These are phyloP conservation scores for Fagopyrum homotropicum DNA, from an alignment of 148 eudicot species.

Conservation along the genomic window DNA sequence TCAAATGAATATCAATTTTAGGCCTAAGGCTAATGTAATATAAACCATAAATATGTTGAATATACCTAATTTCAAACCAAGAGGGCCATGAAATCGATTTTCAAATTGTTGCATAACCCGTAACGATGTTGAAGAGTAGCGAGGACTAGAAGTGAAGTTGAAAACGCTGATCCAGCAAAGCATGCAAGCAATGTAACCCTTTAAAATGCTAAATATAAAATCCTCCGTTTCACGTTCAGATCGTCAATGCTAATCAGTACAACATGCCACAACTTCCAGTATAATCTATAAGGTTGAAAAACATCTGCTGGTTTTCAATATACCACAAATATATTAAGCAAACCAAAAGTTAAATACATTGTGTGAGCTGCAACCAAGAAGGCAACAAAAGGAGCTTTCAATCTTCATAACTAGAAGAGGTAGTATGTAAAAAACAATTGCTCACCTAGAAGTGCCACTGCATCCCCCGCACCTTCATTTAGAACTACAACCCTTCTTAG, in stretches of 20 bases:
- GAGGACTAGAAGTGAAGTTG: not conserved
- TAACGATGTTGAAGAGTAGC: too few species aligned
- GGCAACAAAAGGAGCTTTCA: not conserved
- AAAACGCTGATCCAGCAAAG: not conserved
- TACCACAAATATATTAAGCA: not conserved
- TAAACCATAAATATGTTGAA: too few species aligned
- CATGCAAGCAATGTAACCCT: not conserved
- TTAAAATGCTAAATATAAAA: not conserved
- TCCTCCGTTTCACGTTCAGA: not conserved
- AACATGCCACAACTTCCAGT: not conserved
- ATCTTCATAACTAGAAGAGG: not conserved
- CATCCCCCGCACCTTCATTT: slow-evolving; percentile 95
- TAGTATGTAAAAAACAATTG: not conserved
- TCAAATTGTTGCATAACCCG: too few species aligned
- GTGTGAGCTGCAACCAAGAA: not conserved
- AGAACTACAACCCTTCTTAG: slow-evolving; percentile 53
- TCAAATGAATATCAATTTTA: too few species aligned
- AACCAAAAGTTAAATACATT: not conserved
- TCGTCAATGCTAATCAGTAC: not conserved
- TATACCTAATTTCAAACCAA: too few species aligned
- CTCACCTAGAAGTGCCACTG: slow-evolving; percentile 65
- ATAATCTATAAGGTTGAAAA: not conserved
- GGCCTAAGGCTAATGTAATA: too few species aligned
- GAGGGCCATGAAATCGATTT: too few species aligned
- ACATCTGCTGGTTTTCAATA: not conserved